These are phyloP conservation scores for Endothia cerciana DNA, from an alignment of 2,329 filamentous ascomycete genomes.

Conservation along the genomic window DNA sequence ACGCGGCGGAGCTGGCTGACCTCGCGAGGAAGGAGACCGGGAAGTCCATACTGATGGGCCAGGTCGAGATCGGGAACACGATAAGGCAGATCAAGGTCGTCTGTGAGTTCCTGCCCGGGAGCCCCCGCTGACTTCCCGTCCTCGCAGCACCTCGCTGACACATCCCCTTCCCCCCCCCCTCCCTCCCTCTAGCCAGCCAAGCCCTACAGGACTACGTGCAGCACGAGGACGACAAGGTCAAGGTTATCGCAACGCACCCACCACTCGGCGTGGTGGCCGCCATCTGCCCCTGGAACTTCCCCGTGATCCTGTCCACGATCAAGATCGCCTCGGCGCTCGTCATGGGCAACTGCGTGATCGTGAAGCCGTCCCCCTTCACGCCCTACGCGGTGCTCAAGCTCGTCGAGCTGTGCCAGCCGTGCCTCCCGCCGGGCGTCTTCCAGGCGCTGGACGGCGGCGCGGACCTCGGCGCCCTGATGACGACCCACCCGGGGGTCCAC, in stretches of 20 bases:
- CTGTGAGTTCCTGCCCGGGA: constrained; percentile 33
- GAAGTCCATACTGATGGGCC: constrained; percentile 50
- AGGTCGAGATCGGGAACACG: constrained; percentile 43
- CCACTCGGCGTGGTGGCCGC: constrained; percentile 56
- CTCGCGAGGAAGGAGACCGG: constrained; percentile 54
- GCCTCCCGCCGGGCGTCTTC: constrained; percentile 59
- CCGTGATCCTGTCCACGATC: constrained; percentile 49
- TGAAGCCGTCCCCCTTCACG: constrained; percentile 53
- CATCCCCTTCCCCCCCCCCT: too few species aligned
- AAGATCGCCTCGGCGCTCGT: constrained; percentile 56
- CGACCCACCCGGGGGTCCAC: constrained; percentile 55
- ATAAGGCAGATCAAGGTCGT: constrained; percentile 44
- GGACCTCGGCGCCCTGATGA: constrained; percentile 56
- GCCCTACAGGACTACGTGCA: constrained; percentile 51
- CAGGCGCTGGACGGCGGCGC: constrained; percentile 60
- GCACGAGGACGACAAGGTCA: constrained; percentile 48
- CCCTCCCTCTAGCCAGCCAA: constrained; percentile 34
- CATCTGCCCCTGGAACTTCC: constrained; percentile 66
- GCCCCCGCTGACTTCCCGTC: too few species aligned
- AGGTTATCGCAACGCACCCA: constrained; percentile 47
- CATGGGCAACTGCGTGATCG: constrained; percentile 57
- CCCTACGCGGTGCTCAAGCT: constrained; percentile 57
- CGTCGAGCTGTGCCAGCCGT: constrained; percentile 46
- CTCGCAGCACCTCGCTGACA: neutral
- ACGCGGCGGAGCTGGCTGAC: constrained; percentile 47